Conservation (phyloP, 2,329 filamentous ascomycete species). For the Arthrobotrys musiformis region DNA sequence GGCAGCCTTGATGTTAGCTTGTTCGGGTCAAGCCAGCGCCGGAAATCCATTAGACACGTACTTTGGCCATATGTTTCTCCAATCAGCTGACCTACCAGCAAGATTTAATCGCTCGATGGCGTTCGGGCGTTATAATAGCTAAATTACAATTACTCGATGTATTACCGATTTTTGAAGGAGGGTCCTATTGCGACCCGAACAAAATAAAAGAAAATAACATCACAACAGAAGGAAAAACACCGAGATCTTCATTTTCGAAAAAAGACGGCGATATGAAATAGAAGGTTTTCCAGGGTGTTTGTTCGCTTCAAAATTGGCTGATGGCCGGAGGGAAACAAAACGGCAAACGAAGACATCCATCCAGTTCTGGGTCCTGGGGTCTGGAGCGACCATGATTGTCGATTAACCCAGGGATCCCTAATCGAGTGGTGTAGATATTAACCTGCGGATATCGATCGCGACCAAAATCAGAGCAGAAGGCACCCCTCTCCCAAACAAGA, state of each 20-base stretch:
- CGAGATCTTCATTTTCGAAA: conserved; percentile 11
- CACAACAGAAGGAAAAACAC: neutral
- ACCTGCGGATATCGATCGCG: conserved; percentile 15
- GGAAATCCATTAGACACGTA: neutral
- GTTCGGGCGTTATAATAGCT: conserved; percentile 9
- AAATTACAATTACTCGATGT: neutral
- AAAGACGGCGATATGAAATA: conserved; percentile 14
- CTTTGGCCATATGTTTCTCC: neutral
- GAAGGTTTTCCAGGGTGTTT: neutral
- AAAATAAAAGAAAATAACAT: neutral
- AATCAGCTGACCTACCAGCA: conserved; percentile 8
- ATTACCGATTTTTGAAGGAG: conserved; percentile 13
- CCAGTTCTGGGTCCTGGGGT: neutral
- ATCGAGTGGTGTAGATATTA: conserved; percentile 7
- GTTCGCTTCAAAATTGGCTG: neutral
- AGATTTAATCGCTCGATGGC: conserved; percentile 19
- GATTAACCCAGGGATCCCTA: no score
- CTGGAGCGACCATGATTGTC: no score
- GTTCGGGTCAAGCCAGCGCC: neutral
- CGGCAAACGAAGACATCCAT: neutral
- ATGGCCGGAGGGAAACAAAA: neutral
- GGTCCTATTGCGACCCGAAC: neutral
- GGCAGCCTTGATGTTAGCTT: conserved; percentile 19
- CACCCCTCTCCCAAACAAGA: neutral
- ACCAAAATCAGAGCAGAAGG: conserved; percentile 10